phyloP scores from a whole-genome alignment of 148 eudicot genomes.

The Chenopodium berlandieri region DNA sequence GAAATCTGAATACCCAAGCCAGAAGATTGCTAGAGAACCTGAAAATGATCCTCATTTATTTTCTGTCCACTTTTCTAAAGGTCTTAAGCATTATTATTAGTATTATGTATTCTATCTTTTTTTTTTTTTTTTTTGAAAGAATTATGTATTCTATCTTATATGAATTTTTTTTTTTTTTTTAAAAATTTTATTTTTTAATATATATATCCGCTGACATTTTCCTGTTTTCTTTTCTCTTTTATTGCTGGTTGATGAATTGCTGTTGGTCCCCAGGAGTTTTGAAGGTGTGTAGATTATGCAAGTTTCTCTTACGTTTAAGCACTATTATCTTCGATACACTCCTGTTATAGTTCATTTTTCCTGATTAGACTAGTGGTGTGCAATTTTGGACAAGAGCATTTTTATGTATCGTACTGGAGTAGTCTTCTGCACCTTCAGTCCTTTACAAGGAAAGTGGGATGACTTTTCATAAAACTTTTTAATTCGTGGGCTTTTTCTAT shows the following conservation, averaged over 20 bases:
- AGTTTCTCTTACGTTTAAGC: neutral
- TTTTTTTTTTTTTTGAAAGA: too few species aligned
- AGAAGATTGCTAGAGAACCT: constrained; percentile 63
- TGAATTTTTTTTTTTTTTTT: neutral
- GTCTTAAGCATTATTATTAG: constrained; percentile 31
- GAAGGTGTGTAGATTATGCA: constrained; percentile 52
- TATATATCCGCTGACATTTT: constrained; percentile 30
- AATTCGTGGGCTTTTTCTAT: neutral
- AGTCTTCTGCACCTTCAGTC: neutral
- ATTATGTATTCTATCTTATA: neutral
- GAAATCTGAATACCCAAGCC: constrained; percentile 75
- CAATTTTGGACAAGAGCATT: neutral
- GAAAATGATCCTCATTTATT: constrained; percentile 92
- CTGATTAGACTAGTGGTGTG: neutral
- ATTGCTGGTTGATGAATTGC: constrained; percentile 25
- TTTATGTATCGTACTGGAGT: neutral
- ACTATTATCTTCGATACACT: neutral
- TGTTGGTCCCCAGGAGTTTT: constrained; percentile 58
- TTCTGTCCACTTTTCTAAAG: constrained; percentile 71
- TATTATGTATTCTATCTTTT: neutral
- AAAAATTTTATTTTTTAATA: too few species aligned
- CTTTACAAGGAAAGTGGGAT: neutral
- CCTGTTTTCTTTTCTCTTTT: constrained; percentile 20
- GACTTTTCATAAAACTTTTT: neutral
- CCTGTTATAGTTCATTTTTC: neutral